phyloP scores from a whole-genome alignment of 2,329 filamentous ascomycete genomes.

The Cladosporium sp. region DNA sequence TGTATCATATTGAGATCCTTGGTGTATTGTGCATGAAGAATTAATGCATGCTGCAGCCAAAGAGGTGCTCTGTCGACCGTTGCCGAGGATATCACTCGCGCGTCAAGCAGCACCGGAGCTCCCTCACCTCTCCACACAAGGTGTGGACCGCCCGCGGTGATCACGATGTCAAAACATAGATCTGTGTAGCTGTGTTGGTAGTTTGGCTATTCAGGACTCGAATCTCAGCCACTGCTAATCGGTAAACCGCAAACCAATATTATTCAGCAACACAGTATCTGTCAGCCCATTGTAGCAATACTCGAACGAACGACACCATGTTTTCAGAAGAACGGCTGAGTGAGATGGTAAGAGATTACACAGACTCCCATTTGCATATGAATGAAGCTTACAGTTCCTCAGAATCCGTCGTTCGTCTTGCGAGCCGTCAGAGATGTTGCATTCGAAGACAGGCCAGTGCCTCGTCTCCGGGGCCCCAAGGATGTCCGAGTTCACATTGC shows the following conservation, averaged over 20 bases:
- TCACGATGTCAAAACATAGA: background rate
- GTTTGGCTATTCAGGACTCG: background rate
- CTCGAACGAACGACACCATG: background rate
- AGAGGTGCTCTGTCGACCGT: conserved; percentile 14
- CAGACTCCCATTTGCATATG: background rate
- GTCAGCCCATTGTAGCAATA: background rate
- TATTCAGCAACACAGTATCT: background rate
- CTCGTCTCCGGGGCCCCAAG: conserved; percentile 5
- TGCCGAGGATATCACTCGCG: conserved; percentile 2
- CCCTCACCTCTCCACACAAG: conserved; percentile 8
- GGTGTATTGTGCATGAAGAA: background rate
- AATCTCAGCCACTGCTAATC: background rate
- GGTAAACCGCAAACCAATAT: background rate
- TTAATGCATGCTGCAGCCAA: background rate
- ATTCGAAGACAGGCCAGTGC: conserved; percentile 18
- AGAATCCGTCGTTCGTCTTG: conserved; percentile 20
- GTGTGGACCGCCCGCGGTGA: conserved; percentile 18
- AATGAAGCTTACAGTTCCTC: background rate
- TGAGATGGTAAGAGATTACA: background rate
- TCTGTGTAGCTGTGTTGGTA: background rate
- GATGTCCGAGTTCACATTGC: conserved; percentile 20
- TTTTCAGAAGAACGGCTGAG: background rate
- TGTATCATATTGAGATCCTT: too few relatives aligned
- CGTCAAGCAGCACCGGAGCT: background rate
- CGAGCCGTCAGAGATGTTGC: conserved; percentile 8